A percentile compares a stretch with the other conserved stretches of the same genome.
Conservation (phyloP, 1,284 basidiomycete genomes). For the Dichomitus squalens region DNA sequence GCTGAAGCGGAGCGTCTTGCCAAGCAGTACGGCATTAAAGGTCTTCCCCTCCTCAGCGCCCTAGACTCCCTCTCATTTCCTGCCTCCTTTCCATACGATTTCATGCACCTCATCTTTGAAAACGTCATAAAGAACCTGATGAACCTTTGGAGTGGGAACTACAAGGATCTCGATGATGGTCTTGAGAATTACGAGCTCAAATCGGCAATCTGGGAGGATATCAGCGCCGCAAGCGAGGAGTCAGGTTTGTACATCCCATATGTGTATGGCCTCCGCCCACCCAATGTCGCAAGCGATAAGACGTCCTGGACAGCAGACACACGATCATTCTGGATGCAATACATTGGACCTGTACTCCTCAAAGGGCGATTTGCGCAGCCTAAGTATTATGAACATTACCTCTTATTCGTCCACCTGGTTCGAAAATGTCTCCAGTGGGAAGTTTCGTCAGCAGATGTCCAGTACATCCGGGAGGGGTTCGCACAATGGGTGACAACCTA, state of each 20-base stretch:
- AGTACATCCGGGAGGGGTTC: too few relatives aligned
- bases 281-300: conserved; percentile 38
- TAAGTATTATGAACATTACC: conserved; percentile 44
- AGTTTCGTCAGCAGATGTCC: too few relatives aligned
- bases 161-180: conserved; percentile 40
- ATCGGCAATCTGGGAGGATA: conserved; percentile 39
- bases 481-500: too few relatives aligned
- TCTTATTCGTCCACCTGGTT: conserved; percentile 45
- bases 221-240: conserved; percentile 37
- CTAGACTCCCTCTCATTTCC: conserved; percentile 43
- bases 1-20: conserved; percentile 31
- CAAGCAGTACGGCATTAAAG: conserved; percentile 44
- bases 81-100: conserved; percentile 45
- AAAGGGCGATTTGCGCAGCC: conserved; percentile 28
- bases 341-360: conserved; percentile 43
- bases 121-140: conserved; percentile 44
- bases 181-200: conserved; percentile 34
- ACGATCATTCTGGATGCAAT: conserved; percentile 42
- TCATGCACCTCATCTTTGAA: conserved; percentile 51
- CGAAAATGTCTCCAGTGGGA: conserved; percentile 42
- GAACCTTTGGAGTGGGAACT: conserved; percentile 41
- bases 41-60: conserved; percentile 34
- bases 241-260: conserved; percentile 39
- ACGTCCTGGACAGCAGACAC: conserved; percentile 32
- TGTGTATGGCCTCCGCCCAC: conserved; percentile 39